A percentile compares a stretch with the other conserved stretches of the same genome.
phyloP scores from a whole-genome alignment of 768 basidiomycete genomes.

The Albatrellus ellisii region DNA sequence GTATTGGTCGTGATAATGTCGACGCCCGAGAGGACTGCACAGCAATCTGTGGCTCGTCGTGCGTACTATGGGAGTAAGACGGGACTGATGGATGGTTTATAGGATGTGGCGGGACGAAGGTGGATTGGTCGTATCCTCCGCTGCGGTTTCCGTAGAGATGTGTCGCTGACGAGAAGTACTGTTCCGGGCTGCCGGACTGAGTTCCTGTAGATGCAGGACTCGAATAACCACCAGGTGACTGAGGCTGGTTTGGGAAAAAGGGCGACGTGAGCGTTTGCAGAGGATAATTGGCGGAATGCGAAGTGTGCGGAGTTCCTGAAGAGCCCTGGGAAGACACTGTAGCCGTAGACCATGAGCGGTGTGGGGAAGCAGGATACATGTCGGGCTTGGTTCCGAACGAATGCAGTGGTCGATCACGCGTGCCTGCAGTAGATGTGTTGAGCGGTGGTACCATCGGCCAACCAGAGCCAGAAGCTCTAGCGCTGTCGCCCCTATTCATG shows the following conservation, averaged over 20 bases:
- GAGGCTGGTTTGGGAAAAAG: slow-evolving; percentile 11
- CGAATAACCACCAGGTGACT: slow-evolving; percentile 9
- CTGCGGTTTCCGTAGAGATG: slow-evolving; percentile 8
- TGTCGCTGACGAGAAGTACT: slow-evolving; percentile 9
- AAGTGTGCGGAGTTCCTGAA: slow-evolving; percentile 7
- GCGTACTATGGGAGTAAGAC: not conserved
- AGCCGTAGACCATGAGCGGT: slow-evolving; percentile 11
- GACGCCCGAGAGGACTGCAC: not conserved
- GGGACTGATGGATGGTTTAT: slow-evolving; percentile 3
- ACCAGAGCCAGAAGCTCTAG: slow-evolving; percentile 3
- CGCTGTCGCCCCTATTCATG: slow-evolving; percentile 6
- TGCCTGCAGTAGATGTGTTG: slow-evolving; percentile 5
- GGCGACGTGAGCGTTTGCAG: slow-evolving; percentile 11
- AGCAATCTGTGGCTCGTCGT: not conserved
- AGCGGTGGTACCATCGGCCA: slow-evolving; percentile 8
- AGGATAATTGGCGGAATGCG: slow-evolving; percentile 8
- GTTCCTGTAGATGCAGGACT: slow-evolving; percentile 9
- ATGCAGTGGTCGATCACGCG: slow-evolving; percentile 7
- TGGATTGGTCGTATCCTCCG: slow-evolving; percentile 9
- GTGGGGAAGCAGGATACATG: slow-evolving; percentile 9
- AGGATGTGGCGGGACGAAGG: slow-evolving; percentile 7
- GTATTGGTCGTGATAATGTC: not conserved
- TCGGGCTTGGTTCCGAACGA: slow-evolving; percentile 5
- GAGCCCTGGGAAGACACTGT: slow-evolving; percentile 7
- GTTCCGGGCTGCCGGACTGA: slow-evolving; percentile 9